Evolutionary conservation across 495 filamentous ascomycete species (phyloP).

Genomic region (Alectoria sarmentosa): DNA sequence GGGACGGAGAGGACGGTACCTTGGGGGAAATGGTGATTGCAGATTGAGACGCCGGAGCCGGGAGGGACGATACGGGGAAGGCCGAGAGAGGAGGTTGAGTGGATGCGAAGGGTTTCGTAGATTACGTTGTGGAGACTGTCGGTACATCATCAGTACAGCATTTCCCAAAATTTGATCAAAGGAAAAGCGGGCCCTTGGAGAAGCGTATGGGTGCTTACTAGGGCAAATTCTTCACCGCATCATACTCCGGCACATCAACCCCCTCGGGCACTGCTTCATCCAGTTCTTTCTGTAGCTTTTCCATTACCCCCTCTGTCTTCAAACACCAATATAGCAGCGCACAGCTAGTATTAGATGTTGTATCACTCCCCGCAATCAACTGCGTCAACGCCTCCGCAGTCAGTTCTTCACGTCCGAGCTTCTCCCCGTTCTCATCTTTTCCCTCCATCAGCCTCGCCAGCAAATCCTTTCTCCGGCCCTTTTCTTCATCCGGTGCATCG

Average conservation of each 20-base stretch:
- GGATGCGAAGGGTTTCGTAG: constrained; percentile 83
- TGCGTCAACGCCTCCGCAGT: constrained; percentile 87
- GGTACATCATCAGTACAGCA: background rate
- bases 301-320: constrained; percentile 61
- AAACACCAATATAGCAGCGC: constrained; percentile 74
- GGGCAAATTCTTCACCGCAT: constrained; percentile 65
- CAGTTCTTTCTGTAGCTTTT: constrained; percentile 63
- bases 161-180: background rate
- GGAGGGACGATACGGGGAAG: constrained; percentile 74
- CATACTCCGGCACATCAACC: constrained; percentile 59
- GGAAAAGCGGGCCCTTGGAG: background rate
- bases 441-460: constrained; percentile 82
- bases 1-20: constrained; percentile 78
- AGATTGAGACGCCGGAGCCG: constrained; percentile 46
- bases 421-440: constrained; percentile 68
- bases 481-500: constrained; percentile 52
- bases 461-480: constrained; percentile 61
- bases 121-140: constrained; percentile 63
- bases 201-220: constrained; percentile 43
- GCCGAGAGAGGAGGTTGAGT: constrained; percentile 82
- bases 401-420: constrained; percentile 67
- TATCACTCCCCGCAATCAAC: constrained; percentile 85
- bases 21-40: constrained; percentile 59
- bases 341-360: constrained; percentile 83
- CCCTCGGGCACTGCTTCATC: constrained; percentile 58